Base-by-base conservation (phyloP, 2,329 filamentous ascomycete genomes). In the Westerdykella aurantiaca region DNA sequence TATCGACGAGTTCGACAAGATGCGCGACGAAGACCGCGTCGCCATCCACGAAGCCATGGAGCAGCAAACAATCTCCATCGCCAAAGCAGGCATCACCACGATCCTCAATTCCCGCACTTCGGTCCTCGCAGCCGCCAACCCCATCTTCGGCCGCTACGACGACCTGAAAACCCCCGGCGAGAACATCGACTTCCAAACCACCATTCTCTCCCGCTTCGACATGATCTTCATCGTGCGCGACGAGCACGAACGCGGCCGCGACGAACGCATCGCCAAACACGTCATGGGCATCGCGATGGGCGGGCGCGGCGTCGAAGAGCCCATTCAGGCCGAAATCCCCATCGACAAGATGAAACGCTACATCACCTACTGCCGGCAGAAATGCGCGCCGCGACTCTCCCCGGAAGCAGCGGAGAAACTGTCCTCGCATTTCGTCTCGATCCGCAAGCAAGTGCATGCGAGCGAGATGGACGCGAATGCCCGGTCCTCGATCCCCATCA, bases 21-120 rank as follows among this genome's bases (percentile, higher is more conserved):
- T 98, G 93, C 80, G 93, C 50, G 93, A 98, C 64, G 93, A 98
- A 68, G 93, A 98, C 59, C 81, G 93, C 56, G 93, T 97, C 6
- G 93, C 93, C 2, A 98, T 98, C 54, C 93, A 98, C 76, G 93
- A 98, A 78, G 93, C 93, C 46, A 98, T 98, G 93, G 93, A 98
- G 67, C 93, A 98, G 72, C 93, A 98, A 69, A 98, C 93, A 0
- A 98, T 98, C 48, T 97, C 93, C 10, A 97, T 98, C 57, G 93
- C 93, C 51, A 97, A 98, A 72, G 93, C 93, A 0, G 93, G 93
- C 58, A 98, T 98, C 63, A 98, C 93, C 0, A 98, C 93, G 0
- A 97, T 98, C 51, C 79, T 98, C 42, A 98, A 98, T 61, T 90
- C 93, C 11, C 77, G 93, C 60, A 98, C 93, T 1, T 96, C 90